A percentile compares a stretch with the other conserved stretches of the same genome.
Evolutionary conservation across 345 rosid species (phyloP).

Genomic region (Microthlaspi erraticum): DNA sequence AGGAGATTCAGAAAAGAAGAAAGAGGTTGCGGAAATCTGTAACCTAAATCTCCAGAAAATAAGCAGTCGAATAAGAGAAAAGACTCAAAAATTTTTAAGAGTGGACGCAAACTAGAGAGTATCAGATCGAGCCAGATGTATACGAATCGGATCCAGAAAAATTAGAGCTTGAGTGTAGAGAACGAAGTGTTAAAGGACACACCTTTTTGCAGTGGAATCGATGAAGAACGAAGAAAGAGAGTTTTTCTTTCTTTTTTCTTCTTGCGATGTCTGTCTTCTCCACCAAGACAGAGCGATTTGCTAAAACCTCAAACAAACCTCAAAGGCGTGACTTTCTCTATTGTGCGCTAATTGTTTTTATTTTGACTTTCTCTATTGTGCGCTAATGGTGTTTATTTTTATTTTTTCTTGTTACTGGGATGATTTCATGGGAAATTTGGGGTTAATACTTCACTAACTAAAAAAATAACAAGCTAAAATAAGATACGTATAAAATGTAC

Average conservation of each 20-base stretch:
- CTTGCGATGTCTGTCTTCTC: constrained; percentile 31
- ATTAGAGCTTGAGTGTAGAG: neutral
- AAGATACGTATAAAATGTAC: too few relatives aligned
- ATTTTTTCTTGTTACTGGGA: too few relatives aligned
- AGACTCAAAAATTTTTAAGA: neutral
- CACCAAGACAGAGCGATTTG: constrained; percentile 23
- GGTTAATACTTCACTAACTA: too few relatives aligned
- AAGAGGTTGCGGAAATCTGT: neutral
- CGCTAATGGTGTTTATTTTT: neutral
- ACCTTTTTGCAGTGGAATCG: constrained; percentile 22
- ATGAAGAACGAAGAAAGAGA: constrained; percentile 11
- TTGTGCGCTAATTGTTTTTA: neutral
- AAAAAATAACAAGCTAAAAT: too few relatives aligned
- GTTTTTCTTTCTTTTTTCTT: neutral
- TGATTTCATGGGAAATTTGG: too few relatives aligned
- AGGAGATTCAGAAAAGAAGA: too few relatives aligned
- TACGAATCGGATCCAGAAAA: constrained; percentile 5
- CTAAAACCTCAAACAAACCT: constrained; percentile 28
- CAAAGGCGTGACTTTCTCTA: neutral
- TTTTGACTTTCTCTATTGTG: neutral
- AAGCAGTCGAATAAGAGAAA: neutral
- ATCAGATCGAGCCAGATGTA: constrained; percentile 1
- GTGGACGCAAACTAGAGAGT: neutral
- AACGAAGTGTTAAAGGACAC: neutral
- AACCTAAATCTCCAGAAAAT: neutral